phyloP scores from a whole-genome alignment of 2,329 filamentous ascomycete genomes.

The Lachnellula hyalina region DNA sequence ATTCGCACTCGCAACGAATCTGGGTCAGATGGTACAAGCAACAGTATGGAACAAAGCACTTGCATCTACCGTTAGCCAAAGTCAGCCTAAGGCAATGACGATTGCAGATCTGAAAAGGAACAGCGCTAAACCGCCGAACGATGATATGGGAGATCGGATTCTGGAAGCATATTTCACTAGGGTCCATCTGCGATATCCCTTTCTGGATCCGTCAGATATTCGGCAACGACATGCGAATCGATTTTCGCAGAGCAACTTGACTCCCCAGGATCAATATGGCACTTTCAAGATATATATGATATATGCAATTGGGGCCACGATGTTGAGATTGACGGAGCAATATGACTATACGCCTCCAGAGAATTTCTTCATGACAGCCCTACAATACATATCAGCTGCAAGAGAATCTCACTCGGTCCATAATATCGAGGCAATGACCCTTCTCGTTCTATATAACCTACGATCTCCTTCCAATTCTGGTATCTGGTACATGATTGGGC shows the following conservation, averaged over 20 bases:
- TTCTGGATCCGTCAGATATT: slow-evolving; percentile 41
- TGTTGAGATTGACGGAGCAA: slow-evolving; percentile 43
- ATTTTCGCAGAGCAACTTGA: slow-evolving; percentile 32
- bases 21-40: slow-evolving; percentile 49
- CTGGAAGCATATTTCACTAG: slow-evolving; percentile 41
- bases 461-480: slow-evolving; percentile 45
- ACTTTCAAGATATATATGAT: slow-evolving; percentile 48
- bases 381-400: slow-evolving; percentile 44
- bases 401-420: slow-evolving; percentile 44
- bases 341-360: slow-evolving; percentile 37
- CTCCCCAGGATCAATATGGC: slow-evolving; percentile 38
- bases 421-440: slow-evolving; percentile 47
- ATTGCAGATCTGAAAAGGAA: slow-evolving; percentile 36
- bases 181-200: slow-evolving; percentile 45
- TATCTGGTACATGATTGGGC: slow-evolving; percentile 49
- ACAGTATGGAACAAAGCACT: slow-evolving; percentile 49
- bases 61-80: slow-evolving; percentile 18
- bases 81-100: slow-evolving; percentile 23
- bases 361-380: slow-evolving; percentile 44
- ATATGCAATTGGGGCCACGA: slow-evolving; percentile 46
- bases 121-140: slow-evolving; percentile 41
- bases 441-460: slow-evolving; percentile 45
- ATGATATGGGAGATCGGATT: slow-evolving; percentile 40
- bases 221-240: slow-evolving; percentile 40
- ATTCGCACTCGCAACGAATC: slow-evolving; percentile 42